phyloP scores from a whole-genome alignment of 441 rosid genomes.

The Gossypium gossypioides region DNA sequence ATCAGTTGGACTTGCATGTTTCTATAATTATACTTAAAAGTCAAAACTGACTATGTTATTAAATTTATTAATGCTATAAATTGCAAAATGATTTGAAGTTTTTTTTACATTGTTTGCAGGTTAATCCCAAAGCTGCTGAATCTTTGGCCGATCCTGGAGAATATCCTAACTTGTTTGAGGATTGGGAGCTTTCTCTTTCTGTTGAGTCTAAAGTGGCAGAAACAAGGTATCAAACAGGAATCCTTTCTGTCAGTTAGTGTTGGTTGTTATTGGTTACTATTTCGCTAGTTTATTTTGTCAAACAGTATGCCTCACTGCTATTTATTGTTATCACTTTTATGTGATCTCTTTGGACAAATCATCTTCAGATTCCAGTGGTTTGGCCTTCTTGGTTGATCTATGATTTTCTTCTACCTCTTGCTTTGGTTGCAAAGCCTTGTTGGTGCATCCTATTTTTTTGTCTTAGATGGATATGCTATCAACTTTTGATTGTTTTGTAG shows the following conservation, averaged over 20 bases:
- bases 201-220: slow-evolving; percentile 67
- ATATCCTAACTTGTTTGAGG: slow-evolving; percentile 91
- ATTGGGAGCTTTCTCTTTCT: slow-evolving; percentile 85
- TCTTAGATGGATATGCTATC: neutral
- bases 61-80: neutral
- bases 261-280: neutral
- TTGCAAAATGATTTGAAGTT: neutral
- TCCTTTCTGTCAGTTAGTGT: neutral
- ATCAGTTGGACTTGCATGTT: neutral
- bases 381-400: neutral
- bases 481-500: slow-evolving; percentile 35
- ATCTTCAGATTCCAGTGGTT: neutral
- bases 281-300: slow-evolving; percentile 15
- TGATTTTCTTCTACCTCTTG: neutral
- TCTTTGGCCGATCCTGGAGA: slow-evolving; percentile 97
- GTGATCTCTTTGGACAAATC: neutral
- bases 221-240: slow-evolving; percentile 46
- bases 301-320: neutral
- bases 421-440: neutral
- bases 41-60: neutral
- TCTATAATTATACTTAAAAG: neutral
- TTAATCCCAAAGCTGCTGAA: slow-evolving; percentile 96
- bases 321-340: neutral
- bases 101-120: slow-evolving; percentile 35
- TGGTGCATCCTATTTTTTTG: neutral